A percentile compares a stretch with the other conserved stretches of the same genome.
These are phyloP conservation scores for Phialophora tarda DNA, from an alignment of 2,329 filamentous ascomycete species.

Conservation along the genomic window DNA sequence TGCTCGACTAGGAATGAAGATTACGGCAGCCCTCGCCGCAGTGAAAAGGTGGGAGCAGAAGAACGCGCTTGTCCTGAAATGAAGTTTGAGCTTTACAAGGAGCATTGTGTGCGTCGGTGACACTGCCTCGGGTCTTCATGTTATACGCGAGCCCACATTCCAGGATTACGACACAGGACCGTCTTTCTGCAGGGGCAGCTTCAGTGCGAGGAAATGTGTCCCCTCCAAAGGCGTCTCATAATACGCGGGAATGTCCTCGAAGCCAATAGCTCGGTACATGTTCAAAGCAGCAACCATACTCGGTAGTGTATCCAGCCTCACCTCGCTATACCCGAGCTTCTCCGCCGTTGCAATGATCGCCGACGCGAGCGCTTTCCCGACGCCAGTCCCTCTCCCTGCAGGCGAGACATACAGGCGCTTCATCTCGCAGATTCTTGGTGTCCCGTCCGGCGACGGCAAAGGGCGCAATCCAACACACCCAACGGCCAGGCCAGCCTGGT, in stretches of 20 bases:
- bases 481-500: slow-evolving; percentile 30
- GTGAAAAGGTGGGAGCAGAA: slow-evolving; percentile 51
- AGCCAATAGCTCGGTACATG: slow-evolving; percentile 59
- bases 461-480: slow-evolving; percentile 37
- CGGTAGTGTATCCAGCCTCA: slow-evolving; percentile 62
- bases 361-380: slow-evolving; percentile 57
- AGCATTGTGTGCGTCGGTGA: neutral
- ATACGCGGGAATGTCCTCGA: slow-evolving; percentile 59
- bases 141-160: neutral
- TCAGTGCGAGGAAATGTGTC: slow-evolving; percentile 59
- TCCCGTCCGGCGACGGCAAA: slow-evolving; percentile 14
- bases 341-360: slow-evolving; percentile 53
- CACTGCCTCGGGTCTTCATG: neutral
- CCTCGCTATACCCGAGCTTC: slow-evolving; percentile 56
- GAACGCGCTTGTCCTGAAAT: slow-evolving; percentile 21
- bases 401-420: slow-evolving; percentile 63
- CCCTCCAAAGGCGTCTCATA: slow-evolving; percentile 62
- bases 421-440: slow-evolving; percentile 55
- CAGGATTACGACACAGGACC: neutral
- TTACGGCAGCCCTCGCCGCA: slow-evolving; percentile 54
- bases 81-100: neutral
- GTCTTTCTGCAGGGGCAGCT: slow-evolving; percentile 13
- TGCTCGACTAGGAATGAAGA: slow-evolving; percentile 59
- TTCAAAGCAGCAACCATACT: slow-evolving; percentile 58
- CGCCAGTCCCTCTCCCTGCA: slow-evolving; percentile 54